These are phyloP conservation scores for bread wheat (Triticum aestivum) DNA, from an alignment of 176 grass and related monocot genomes.

Conservation along the genomic window IWGSC_CS_RefSeq_v2.1 NC_057806.1:711131801-711132300, in stretches of 20 bases:
- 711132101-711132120: constrained; percentile 53
- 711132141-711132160: constrained; percentile 73
- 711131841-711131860: constrained; percentile 43
- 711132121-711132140: constrained; percentile 57
- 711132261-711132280: constrained; percentile 59
- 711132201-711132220: constrained; percentile 82
- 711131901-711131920: constrained; percentile 60
- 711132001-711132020: constrained; percentile 64
- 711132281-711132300: constrained; percentile 41
- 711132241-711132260: constrained; percentile 85
- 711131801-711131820: constrained; percentile 96
- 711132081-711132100: constrained; percentile 46
- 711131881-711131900: constrained; percentile 84
- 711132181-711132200: constrained; percentile 65
- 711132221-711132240: constrained; percentile 77
- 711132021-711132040: constrained; percentile 48
- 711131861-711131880: constrained; percentile 55
- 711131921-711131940: constrained; percentile 81
- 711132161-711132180: constrained; percentile 80
- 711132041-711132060: neutral
- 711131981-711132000: constrained; percentile 80
- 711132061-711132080: neutral
- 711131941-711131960: constrained; percentile 87
- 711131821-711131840: constrained; percentile 56
- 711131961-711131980: constrained; percentile 68